Percentiles rank a stretch among this genome's conserved stretches.
These are phyloP conservation scores for Bombardia bombarda DNA, from an alignment of 495 filamentous ascomycete genomes.

Conservation along the genomic window DNA sequence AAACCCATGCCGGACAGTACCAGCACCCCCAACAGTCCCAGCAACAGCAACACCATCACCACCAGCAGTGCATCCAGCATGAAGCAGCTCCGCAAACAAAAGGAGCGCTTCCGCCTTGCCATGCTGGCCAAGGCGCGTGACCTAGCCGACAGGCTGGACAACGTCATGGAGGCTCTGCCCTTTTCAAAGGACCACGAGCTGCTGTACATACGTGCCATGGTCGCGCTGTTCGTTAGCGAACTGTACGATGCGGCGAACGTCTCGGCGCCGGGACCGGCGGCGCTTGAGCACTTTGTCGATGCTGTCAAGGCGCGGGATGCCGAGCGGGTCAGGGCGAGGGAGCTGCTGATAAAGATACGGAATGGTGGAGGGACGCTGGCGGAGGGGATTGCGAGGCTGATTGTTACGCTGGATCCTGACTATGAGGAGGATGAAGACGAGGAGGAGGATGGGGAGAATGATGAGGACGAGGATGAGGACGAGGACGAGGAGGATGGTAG, in stretches of 20 bases:
- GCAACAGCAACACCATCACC: background rate
- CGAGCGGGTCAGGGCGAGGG: slow-evolving; percentile 11
- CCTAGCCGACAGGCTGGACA: slow-evolving; percentile 57
- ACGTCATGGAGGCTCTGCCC: slow-evolving; percentile 53
- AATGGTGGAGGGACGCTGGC: no score
- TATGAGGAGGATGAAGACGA: slow-evolving; percentile 5
- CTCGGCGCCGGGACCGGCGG: slow-evolving; percentile 6
- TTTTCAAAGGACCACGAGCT: slow-evolving; percentile 52
- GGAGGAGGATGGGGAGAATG: slow-evolving; percentile 20
- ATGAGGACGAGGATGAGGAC: slow-evolving; percentile 21
- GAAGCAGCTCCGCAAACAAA: background rate
- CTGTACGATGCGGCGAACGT: slow-evolving; percentile 26
- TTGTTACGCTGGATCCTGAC: no score
- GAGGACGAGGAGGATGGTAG: slow-evolving; percentile 20
- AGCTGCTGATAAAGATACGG: slow-evolving; percentile 13
- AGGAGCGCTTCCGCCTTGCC: slow-evolving; percentile 17
- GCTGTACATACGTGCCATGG: slow-evolving; percentile 56
- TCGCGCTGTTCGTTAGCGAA: slow-evolving; percentile 61
- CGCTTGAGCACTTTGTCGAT: no score
- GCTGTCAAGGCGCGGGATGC: slow-evolving; percentile 19
- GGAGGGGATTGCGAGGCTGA: no score
- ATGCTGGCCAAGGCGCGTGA: slow-evolving; percentile 27
- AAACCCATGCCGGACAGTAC: no score
- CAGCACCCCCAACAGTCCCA: background rate
- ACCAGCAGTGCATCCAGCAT: background rate